Conservation (phyloP, 2,329 filamentous ascomycete genomes). For the Sporothrix luriei region DNA sequence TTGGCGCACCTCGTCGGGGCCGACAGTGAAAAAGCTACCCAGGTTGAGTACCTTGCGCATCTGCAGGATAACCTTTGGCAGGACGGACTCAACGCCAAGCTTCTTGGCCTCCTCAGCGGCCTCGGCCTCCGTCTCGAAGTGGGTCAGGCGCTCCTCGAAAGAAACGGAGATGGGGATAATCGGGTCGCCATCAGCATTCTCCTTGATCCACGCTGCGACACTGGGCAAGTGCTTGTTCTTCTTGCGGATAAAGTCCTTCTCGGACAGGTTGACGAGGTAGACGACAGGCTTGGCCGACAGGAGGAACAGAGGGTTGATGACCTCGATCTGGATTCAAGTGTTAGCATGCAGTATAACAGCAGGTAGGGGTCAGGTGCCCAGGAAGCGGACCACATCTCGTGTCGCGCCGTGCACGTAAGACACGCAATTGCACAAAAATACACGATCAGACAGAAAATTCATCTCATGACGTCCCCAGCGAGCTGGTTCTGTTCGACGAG, state of each 20-base stretch:
- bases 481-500: conserved; percentile 89
- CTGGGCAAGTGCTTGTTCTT: conserved; percentile 99
- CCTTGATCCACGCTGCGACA: conserved; percentile 94
- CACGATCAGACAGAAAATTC: conserved; percentile 68
- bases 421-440: conserved; percentile 10
- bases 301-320: conserved; percentile 95
- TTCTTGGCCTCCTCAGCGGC: conserved; percentile 85
- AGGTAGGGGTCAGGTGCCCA: neutral
- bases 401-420: neutral
- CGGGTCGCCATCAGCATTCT: conserved; percentile 81
- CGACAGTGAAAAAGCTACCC: conserved; percentile 95
- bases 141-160: conserved; percentile 88
- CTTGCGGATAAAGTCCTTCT: conserved; percentile 95
- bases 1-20: conserved; percentile 93
- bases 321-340: conserved; percentile 71
- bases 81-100: conserved; percentile 79
- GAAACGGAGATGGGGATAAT: conserved; percentile 91
- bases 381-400: conserved; percentile 7
- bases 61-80: conserved; percentile 87
- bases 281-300: conserved; percentile 96
- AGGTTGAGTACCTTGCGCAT: conserved; percentile 93
- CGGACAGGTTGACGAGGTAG: conserved; percentile 94
- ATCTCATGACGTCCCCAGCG: conserved; percentile 70
- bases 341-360: neutral
- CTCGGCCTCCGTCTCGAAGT: conserved; percentile 75